Percentiles rank a stretch among this genome's conserved stretches.
Conservation (phyloP, 2,329 filamentous ascomycete genomes). For the Leptosphaerulina australis region DNA sequence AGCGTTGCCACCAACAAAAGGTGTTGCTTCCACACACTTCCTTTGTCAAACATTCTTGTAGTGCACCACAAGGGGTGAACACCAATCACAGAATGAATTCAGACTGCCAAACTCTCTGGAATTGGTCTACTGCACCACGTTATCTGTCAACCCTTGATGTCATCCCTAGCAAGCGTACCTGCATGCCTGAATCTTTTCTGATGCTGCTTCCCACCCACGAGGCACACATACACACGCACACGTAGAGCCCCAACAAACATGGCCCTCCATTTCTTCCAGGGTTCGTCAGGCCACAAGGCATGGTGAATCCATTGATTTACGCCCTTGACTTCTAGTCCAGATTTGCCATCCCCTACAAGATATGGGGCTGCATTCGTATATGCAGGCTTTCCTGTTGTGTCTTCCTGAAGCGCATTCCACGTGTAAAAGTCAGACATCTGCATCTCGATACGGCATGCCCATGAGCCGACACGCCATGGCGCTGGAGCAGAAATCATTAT, state of each 20-base stretch:
- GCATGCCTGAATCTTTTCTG: constrained; percentile 8
- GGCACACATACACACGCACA: constrained; percentile 6
- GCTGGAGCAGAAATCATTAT: constrained; percentile 25
- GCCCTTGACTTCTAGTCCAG: background rate
- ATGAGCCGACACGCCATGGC: constrained; percentile 22
- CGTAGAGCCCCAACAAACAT: constrained; percentile 14
- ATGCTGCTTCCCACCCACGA: constrained; percentile 18
- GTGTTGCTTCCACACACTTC: constrained; percentile 8
- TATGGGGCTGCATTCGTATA: constrained; percentile 19
- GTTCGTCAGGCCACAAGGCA: background rate
- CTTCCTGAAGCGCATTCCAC: constrained; percentile 38
- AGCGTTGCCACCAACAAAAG: constrained; percentile 14
- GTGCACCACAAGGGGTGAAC: constrained; percentile 18
- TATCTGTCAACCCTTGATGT: constrained; percentile 6
- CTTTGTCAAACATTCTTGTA: constrained; percentile 21
- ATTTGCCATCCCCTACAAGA: constrained; percentile 14
- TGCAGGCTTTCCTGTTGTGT: constrained; percentile 30
- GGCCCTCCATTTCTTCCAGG: constrained; percentile 1
- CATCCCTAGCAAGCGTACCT: constrained; percentile 6
- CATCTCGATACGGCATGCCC: constrained; percentile 25
- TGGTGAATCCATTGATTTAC: background rate
- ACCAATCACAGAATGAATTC: constrained; percentile 19
- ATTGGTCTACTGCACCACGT: constrained; percentile 26
- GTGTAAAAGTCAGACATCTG: constrained; percentile 26
- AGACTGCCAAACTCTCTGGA: constrained; percentile 30